These are phyloP conservation scores for Penicillium sp. DNA, from an alignment of 2,329 filamentous ascomycete species.

Conservation along the genomic window DNA sequence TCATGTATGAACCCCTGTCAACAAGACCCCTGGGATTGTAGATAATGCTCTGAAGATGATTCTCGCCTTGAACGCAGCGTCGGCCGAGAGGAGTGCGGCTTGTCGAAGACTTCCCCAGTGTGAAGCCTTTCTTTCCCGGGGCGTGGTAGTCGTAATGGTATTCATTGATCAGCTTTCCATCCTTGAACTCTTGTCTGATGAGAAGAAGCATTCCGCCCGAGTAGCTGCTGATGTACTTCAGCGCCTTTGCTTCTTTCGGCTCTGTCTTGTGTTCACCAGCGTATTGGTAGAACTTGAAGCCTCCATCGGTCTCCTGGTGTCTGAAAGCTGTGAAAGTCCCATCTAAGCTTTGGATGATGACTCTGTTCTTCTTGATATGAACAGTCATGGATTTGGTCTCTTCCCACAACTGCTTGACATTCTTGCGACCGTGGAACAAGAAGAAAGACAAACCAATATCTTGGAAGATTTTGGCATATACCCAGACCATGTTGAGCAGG, in stretches of 20 bases:
- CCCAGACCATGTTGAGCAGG: constrained; percentile 54
- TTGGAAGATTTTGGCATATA: constrained; percentile 52
- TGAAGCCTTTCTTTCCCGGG: constrained; percentile 31
- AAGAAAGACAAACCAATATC: constrained; percentile 52
- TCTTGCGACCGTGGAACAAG: constrained; percentile 54
- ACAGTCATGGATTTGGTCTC: constrained; percentile 56
- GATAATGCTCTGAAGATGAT: constrained; percentile 52
- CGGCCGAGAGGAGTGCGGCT: constrained; percentile 51
- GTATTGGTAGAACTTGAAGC: constrained; percentile 47
- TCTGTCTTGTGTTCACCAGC: constrained; percentile 49
- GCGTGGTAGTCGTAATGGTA: constrained; percentile 54
- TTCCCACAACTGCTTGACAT: constrained; percentile 53
- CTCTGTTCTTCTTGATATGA: constrained; percentile 50
- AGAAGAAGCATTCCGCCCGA: constrained; percentile 51
- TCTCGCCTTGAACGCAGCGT: constrained; percentile 52
- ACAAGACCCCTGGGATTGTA: constrained; percentile 60
- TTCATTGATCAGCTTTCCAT: constrained; percentile 48
- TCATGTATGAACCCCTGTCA: constrained; percentile 58
- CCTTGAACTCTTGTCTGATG: constrained; percentile 51
- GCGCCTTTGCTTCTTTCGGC: constrained; percentile 45
- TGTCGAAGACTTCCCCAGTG: constrained; percentile 28
- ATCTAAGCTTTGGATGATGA: constrained; percentile 54
- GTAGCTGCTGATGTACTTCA: constrained; percentile 55
- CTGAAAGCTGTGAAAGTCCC: constrained; percentile 57
- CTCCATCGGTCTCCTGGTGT: constrained; percentile 42